Conservation (phyloP, 805 yeast species). For the Candida michaelii region DNA sequence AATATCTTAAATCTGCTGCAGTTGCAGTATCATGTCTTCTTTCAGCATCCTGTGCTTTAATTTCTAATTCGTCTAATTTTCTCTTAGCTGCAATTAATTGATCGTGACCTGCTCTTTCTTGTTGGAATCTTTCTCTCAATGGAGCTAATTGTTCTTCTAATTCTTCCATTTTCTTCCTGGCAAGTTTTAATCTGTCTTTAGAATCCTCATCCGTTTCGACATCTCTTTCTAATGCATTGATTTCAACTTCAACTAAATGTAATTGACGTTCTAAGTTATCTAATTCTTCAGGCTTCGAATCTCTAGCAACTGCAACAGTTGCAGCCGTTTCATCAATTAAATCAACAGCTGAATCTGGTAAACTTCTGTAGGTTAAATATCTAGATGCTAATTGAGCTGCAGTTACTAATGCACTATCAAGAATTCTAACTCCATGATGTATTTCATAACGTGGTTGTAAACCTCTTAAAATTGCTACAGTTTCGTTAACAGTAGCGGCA, state of each 20-base stretch:
- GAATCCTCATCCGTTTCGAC: slow-evolving; percentile 81
- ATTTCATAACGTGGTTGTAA: slow-evolving; percentile 92
- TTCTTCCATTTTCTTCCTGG: slow-evolving; percentile 75
- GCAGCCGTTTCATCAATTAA: slow-evolving; percentile 96
- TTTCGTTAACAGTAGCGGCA: slow-evolving; percentile 89
- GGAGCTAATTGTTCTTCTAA: slow-evolving; percentile 85
- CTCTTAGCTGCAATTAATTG: slow-evolving; percentile 86
- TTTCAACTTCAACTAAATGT: slow-evolving; percentile 90
- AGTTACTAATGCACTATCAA: slow-evolving; percentile 89
- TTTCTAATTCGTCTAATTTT: slow-evolving; percentile 87
- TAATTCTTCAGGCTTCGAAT: slow-evolving; percentile 94
- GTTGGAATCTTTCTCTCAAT: slow-evolving; percentile 76
- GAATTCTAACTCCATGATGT: slow-evolving; percentile 95
- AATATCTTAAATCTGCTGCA: slow-evolving; percentile 94
- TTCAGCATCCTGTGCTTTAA: slow-evolving; percentile 93
- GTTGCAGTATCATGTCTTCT: slow-evolving; percentile 93
- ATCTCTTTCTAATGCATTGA: slow-evolving; percentile 95
- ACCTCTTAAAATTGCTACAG: slow-evolving; percentile 95
- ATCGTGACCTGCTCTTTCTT: slow-evolving; percentile 89
- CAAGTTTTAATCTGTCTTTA: slow-evolving; percentile 79
- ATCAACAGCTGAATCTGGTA: slow-evolving; percentile 97
- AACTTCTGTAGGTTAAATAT: slow-evolving; percentile 88
- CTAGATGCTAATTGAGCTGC: slow-evolving; percentile 95
- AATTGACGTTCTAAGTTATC: slow-evolving; percentile 92
- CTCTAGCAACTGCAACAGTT: slow-evolving; percentile 96